phyloP scores from a whole-genome alignment of 768 basidiomycete species.

The Omphalotus guepiniiformis region DNA sequence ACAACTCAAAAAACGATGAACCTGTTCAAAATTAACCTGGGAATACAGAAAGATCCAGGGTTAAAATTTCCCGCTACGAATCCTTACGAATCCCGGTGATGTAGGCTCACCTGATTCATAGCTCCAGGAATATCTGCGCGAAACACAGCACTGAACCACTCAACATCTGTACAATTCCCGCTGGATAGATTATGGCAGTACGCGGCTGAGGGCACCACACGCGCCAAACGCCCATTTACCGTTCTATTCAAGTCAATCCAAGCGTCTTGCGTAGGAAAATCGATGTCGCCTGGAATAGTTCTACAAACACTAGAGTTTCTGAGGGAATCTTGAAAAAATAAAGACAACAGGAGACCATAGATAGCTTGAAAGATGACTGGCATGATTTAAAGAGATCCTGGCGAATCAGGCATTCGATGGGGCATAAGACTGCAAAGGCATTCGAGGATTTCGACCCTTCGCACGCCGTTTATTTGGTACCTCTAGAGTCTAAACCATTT shows the following conservation, averaged over 20 bases:
- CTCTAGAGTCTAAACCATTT: too few species aligned
- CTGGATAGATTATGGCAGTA: slow-evolving; percentile 8
- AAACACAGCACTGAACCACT: slow-evolving; percentile 14
- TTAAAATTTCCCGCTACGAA: neutral
- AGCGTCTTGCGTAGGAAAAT: slow-evolving; percentile 6
- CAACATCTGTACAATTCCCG: slow-evolving; percentile 11
- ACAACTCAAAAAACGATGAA: neutral
- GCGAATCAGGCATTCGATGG: too few species aligned
- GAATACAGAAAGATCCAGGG: neutral
- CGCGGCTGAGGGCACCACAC: slow-evolving; percentile 12
- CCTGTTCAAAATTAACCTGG: slow-evolving; percentile 12
- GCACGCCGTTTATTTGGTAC: too few species aligned
- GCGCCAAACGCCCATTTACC: slow-evolving; percentile 11
- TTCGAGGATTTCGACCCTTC: too few species aligned
- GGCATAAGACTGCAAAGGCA: too few species aligned
- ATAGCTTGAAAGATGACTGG: too few species aligned
- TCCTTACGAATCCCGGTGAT: neutral
- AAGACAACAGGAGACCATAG: too few species aligned
- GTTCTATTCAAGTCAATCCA: slow-evolving; percentile 7
- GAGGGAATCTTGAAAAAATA: neutral
- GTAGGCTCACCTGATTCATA: slow-evolving; percentile 13
- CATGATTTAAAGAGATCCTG: too few species aligned
- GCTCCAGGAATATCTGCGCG: slow-evolving; percentile 12
- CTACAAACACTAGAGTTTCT: too few species aligned
- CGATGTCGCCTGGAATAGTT: slow-evolving; percentile 11